These are phyloP conservation scores for Boletus eberwhitei DNA, from an alignment of 768 basidiomycete species.

Conservation along the genomic window DNA sequence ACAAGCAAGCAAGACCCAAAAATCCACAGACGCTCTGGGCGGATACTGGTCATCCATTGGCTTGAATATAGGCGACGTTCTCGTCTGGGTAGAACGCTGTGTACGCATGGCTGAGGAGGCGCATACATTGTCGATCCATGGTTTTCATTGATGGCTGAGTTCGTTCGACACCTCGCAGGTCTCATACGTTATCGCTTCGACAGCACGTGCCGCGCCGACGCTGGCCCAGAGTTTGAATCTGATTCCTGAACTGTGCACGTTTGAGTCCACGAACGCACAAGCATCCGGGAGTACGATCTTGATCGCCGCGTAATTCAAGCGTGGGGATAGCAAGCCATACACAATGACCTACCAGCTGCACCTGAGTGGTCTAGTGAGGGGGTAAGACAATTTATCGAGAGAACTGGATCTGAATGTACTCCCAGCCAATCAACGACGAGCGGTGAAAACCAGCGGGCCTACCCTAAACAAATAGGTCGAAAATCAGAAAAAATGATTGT, in stretches of 20 bases:
- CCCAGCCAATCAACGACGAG: conserved; percentile 12
- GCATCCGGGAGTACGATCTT: not conserved
- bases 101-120: not conserved
- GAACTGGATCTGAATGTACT: not conserved
- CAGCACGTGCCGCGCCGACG: conserved; percentile 4
- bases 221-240: not conserved
- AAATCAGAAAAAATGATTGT: conserved; percentile 15
- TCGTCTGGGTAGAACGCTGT: not conserved
- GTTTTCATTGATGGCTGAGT: conserved; percentile 6
- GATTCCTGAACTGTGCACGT: not conserved
- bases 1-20: not conserved
- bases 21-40: not conserved
- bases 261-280: not conserved
- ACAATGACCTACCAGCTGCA: not conserved
- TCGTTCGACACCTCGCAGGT: not conserved
- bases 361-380: too few relatives aligned
- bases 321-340: not conserved
- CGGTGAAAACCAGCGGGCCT: conserved; percentile 14
- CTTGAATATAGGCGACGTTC: conserved; percentile 5
- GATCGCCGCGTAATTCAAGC: not conserved
- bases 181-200: conserved; percentile 20
- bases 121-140: conserved; percentile 12
- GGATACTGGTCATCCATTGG: not conserved
- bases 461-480: conserved; percentile 31
- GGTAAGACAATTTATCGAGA: not conserved